Conservation (phyloP, 805 yeast genomes). For the Hanseniaspora nectarophila region DNA sequence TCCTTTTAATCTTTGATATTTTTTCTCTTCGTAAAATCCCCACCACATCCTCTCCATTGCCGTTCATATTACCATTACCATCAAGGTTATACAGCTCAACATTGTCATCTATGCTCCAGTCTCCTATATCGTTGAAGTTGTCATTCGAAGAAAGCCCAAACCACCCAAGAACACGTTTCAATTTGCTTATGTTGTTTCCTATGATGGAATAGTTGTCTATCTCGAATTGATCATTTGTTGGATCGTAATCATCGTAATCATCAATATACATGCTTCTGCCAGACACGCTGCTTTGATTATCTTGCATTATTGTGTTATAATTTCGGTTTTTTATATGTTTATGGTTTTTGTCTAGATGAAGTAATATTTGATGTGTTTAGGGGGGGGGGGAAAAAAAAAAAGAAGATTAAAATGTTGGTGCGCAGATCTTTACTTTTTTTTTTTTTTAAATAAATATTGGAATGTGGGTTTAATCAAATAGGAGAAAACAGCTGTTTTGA, state of each 20-base stretch:
- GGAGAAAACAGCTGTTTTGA: no score
- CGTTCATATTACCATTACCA: background rate
- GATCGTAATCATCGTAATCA: slow-evolving; percentile 5
- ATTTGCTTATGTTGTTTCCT: background rate
- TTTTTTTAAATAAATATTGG: no score
- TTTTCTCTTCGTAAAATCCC: background rate
- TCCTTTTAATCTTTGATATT: background rate
- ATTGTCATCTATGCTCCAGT: slow-evolving; percentile 3
- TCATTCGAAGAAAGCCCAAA: background rate
- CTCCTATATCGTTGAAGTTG: background rate
- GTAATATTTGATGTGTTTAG: no score
- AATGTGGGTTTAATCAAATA: no score
- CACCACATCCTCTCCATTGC: background rate
- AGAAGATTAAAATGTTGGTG: no score
- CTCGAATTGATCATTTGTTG: slow-evolving; percentile 2
- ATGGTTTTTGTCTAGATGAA: no score
- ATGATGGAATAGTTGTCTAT: slow-evolving; percentile 12
- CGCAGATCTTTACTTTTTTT: no score
- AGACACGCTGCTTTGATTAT: background rate
- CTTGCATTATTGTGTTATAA: no score
- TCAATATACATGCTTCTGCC: slow-evolving; percentile 1
- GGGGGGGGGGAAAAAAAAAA: no score
- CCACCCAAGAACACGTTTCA: slow-evolving; percentile 5
- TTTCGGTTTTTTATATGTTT: no score
- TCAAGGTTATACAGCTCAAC: slow-evolving; percentile 12